A percentile compares a stretch with the other conserved stretches of the same genome.
phyloP scores from a whole-genome alignment of 2,329 filamentous ascomycete genomes.

The Albifimbria verrucaria region DNA sequence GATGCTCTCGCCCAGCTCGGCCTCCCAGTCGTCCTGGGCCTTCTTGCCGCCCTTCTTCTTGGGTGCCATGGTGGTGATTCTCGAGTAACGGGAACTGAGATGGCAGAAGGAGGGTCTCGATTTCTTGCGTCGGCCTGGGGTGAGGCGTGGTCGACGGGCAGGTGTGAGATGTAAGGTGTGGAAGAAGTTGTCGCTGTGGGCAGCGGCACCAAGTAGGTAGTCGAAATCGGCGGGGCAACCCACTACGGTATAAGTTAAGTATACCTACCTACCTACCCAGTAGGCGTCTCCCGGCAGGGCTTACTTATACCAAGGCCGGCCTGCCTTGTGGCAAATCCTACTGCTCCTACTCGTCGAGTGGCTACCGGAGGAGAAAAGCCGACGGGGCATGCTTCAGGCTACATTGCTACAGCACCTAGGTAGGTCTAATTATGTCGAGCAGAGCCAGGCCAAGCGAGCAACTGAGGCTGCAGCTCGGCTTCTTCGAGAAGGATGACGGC shows the following conservation, averaged over 20 bases:
- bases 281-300: slow-evolving; percentile 10
- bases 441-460: too few species aligned
- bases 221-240: slow-evolving; percentile 18
- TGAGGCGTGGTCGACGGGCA: background rate
- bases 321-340: slow-evolving; percentile 24
- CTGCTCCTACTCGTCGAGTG: slow-evolving; percentile 16
- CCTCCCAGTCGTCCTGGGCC: slow-evolving; percentile 89
- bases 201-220: slow-evolving; percentile 12
- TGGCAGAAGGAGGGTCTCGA: background rate
- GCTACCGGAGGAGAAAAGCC: too few species aligned
- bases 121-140: background rate
- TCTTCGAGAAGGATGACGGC: too few species aligned
- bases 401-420: background rate
- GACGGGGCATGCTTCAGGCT: slow-evolving; percentile 15
- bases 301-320: too few species aligned
- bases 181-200: slow-evolving; percentile 4
- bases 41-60: slow-evolving; percentile 91
- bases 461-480: too few species aligned
- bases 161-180: background rate
- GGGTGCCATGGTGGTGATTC: slow-evolving; percentile 67
- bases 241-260: slow-evolving; percentile 12
- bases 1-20: slow-evolving; percentile 78
- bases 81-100: too few species aligned
- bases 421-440: too few species aligned
- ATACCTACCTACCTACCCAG: slow-evolving; percentile 8